Percentiles rank a stretch among this genome's conserved stretches.
phyloP scores from a whole-genome alignment of 2,329 filamentous ascomycete species.

The Penicillium sp. region DNA sequence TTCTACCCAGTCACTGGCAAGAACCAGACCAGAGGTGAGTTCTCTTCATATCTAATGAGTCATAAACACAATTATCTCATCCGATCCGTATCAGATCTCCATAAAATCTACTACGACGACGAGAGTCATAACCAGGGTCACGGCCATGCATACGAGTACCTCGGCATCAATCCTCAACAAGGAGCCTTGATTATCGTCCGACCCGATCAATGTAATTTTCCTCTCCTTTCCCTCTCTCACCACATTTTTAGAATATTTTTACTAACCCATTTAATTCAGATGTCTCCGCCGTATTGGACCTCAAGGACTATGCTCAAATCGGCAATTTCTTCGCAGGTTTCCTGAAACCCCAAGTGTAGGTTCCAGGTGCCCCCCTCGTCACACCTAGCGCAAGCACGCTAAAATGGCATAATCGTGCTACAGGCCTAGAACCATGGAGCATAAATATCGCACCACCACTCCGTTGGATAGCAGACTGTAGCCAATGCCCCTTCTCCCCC shows the following conservation, averaged over 20 bases:
- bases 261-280: conserved; percentile 29
- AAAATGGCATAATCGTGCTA: background rate
- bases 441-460: background rate
- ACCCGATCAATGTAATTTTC: conserved; percentile 61
- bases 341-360: conserved; percentile 28
- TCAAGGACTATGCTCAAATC: conserved; percentile 39
- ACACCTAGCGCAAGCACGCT: background rate
- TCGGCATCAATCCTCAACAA: conserved; percentile 53
- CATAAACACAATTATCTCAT: conserved; percentile 27
- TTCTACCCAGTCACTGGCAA: conserved; percentile 62
- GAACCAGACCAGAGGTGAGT: conserved; percentile 58
- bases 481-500: background rate
- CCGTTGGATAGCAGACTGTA: conserved; percentile 7
- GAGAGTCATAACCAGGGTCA: conserved; percentile 60
- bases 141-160: conserved; percentile 60
- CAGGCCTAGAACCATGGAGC: no score
- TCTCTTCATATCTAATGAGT: background rate
- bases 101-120: conserved; percentile 63
- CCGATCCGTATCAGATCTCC: conserved; percentile 59
- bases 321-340: conserved; percentile 44
- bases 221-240: background rate
- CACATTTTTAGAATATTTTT: conserved; percentile 1
- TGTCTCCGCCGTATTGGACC: conserved; percentile 43
- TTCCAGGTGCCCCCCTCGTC: background rate
- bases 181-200: conserved; percentile 60